Evolutionary conservation across 2,329 filamentous ascomycete species (phyloP).

Genomic region (Dactylellina drechsleri): DNA sequence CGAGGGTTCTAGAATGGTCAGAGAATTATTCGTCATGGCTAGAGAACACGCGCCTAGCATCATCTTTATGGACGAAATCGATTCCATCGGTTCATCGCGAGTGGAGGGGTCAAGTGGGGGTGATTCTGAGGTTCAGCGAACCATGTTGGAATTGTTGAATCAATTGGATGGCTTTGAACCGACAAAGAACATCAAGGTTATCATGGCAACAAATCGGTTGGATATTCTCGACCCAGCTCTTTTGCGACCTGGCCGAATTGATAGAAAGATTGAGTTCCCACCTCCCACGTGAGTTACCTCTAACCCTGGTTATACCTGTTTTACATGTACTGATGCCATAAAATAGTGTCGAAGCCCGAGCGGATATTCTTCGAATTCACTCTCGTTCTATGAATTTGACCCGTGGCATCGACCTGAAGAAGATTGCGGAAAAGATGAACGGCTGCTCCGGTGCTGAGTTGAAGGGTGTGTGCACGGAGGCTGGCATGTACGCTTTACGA

Average conservation of each 20-base stretch:
- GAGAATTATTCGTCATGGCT: slow-evolving; percentile 99
- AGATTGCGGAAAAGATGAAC: slow-evolving; percentile 99
- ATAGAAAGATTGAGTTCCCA: slow-evolving; percentile 98
- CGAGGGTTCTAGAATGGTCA: slow-evolving; percentile 97
- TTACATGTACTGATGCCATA: slow-evolving; percentile 17
- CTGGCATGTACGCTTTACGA: slow-evolving; percentile 96
- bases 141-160: slow-evolving; percentile 97
- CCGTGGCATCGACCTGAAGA: slow-evolving; percentile 93
- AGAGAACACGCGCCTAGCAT: slow-evolving; percentile 97
- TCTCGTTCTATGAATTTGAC: slow-evolving; percentile 98
- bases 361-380: slow-evolving; percentile 97
- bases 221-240: slow-evolving; percentile 97
- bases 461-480: slow-evolving; percentile 98
- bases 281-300: slow-evolving; percentile 76
- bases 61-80: slow-evolving; percentile 99
- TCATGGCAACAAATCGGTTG: slow-evolving; percentile 98
- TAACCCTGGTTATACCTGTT: neutral
- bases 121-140: slow-evolving; percentile 97
- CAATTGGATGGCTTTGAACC: slow-evolving; percentile 98
- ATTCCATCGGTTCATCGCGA: slow-evolving; percentile 96
- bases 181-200: slow-evolving; percentile 99
- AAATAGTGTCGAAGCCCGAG: slow-evolving; percentile 81
- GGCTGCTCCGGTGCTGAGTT: slow-evolving; percentile 96
- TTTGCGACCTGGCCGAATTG: slow-evolving; percentile 93
- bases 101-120: slow-evolving; percentile 95